Evolutionary conservation across 2,329 filamentous ascomycete species (phyloP).

Genomic region (Aureobasidium sp.): DNA sequence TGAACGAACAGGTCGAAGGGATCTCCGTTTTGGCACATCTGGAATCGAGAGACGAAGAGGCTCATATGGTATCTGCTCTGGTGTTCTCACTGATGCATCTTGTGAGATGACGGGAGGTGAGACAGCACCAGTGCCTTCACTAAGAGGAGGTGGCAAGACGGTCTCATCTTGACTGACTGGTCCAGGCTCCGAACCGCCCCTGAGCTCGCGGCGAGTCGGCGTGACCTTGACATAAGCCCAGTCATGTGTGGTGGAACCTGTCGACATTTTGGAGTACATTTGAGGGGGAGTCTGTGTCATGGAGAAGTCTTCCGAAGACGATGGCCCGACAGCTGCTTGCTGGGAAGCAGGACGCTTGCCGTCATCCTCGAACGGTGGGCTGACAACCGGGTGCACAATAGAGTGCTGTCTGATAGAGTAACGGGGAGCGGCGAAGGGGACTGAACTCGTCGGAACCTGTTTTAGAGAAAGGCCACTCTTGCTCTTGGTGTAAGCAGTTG

Average conservation of each 20-base stretch:
- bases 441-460: not conserved
- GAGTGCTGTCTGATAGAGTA: not conserved
- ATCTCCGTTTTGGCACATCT: not conserved
- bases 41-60: not conserved
- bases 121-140: not conserved
- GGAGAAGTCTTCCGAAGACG: not conserved
- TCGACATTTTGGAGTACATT: not conserved
- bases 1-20: not conserved
- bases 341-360: not conserved
- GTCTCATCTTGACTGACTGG: not conserved
- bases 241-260: not conserved
- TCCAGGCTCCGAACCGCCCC: not conserved
- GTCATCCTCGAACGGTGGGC: not conserved
- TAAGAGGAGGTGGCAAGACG: not conserved
- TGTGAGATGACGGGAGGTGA: not conserved
- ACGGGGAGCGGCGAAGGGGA: not conserved
- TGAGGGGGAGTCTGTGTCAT: slow-evolving; percentile 8
- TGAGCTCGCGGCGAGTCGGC: not conserved
- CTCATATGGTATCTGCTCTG: not conserved
- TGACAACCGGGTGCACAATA: not conserved
- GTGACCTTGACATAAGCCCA: not conserved
- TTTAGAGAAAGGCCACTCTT: not conserved
- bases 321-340: not conserved
- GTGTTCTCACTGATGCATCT: not conserved
- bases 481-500: slow-evolving; percentile 13